Evolutionary conservation across 495 filamentous ascomycete genomes (phyloP), one percentile per base, ranked within the genome.

Genomic region (Neurospora sublineolata): DNA sequence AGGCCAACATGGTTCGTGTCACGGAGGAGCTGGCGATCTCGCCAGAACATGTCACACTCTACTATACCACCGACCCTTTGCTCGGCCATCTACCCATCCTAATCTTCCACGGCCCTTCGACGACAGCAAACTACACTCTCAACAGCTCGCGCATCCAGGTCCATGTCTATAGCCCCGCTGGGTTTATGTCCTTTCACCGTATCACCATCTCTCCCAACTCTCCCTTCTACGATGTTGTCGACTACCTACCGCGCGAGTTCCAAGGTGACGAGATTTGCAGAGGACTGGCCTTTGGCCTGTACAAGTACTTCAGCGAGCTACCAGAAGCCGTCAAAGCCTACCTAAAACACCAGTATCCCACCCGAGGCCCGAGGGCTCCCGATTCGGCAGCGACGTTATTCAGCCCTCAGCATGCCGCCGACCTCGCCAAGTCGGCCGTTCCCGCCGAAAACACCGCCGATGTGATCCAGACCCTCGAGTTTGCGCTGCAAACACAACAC

Each of bases 261-360:
- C 95, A 98, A 84, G 94, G 94, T 46, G 93, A 97, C 79, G 94
- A 97, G 78, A 83, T 97, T 40, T 93, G 88, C 80, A 89, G 95
- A 20, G 95, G 91, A 1, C 84, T 99, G 52, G 95, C 95, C 41
- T 94, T 98, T 79, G 91, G 92, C 68, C 84, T 98, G 78, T 86
- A 92, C 78, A 98, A 94, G 78, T 99, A 97, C 82, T 98, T 97
- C 75, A 86, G 87, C 39, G 94, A 97, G 79, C 82, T 98, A 67
- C 90, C 94, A 18, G 89, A 92, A 46, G 81, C 84, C 37, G 87
- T 94, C 73, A 96, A 92, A 83, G 86, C 86, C 72, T 84, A 85
- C 71, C 77, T 87, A 68, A 84, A 83, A 75, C 75, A 80, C 70
- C 82, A 84, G 72, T 85, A 84, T 68, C 82, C 84, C 37, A 77